Conservation (phyloP, 2,329 filamentous ascomycete genomes). For the Cercospora sp. region DNA sequence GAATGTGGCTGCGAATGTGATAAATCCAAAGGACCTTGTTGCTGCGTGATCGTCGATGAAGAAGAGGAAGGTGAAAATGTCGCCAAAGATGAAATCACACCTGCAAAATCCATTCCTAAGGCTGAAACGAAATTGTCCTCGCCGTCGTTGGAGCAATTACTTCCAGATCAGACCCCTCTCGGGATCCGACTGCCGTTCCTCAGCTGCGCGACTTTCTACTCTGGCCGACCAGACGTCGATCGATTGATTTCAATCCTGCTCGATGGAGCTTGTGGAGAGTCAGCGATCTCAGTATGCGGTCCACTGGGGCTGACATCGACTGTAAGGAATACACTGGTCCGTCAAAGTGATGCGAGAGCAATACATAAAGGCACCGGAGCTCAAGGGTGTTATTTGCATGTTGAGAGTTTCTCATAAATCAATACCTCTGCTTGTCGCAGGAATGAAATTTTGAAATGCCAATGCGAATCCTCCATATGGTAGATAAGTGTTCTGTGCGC, state of each 20-base stretch:
- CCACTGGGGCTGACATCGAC: slow-evolving; percentile 26
- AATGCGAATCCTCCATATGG: neutral
- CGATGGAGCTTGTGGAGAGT: slow-evolving; percentile 30
- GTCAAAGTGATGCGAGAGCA: slow-evolving; percentile 28
- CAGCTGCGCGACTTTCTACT: slow-evolving; percentile 28
- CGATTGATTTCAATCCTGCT: slow-evolving; percentile 25
- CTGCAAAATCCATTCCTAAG: slow-evolving; percentile 1
- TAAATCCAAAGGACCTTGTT: slow-evolving; percentile 31
- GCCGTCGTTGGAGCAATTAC: neutral
- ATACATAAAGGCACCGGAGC: slow-evolving; percentile 33
- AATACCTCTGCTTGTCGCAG: neutral
- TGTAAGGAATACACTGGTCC: slow-evolving; percentile 27
- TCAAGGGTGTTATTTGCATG: slow-evolving; percentile 30
- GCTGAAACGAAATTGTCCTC: neutral
- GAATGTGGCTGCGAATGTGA: slow-evolving; percentile 32
- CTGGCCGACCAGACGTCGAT: slow-evolving; percentile 28
- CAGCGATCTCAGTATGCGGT: slow-evolving; percentile 30
- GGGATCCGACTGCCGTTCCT: slow-evolving; percentile 21
- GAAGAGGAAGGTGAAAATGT: slow-evolving; percentile 18
- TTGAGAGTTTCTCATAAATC: slow-evolving; percentile 26
- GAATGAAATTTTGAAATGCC: neutral
- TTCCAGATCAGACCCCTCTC: neutral
- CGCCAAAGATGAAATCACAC: slow-evolving; percentile 13
- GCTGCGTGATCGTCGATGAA: slow-evolving; percentile 25
- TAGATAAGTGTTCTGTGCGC: neutral